Percentiles rank a stretch among this genome's conserved stretches.
phyloP scores from a whole-genome alignment of 768 basidiomycete genomes.

The Kwoniella europaea region DNA sequence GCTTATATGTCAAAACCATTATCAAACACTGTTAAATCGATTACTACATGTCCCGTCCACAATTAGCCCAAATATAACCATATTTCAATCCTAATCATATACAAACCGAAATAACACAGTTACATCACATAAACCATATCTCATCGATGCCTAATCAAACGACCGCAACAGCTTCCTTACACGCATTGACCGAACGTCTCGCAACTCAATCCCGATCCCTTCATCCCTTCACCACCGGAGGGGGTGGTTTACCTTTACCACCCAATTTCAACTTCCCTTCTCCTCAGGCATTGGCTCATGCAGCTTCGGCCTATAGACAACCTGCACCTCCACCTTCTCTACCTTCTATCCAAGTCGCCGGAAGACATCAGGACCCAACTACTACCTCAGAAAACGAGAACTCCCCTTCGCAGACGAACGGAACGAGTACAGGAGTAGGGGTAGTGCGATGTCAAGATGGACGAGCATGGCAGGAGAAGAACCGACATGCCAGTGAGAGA shows the following conservation, averaged over 20 bases:
- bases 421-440: slow-evolving; percentile 34
- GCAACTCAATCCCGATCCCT: slow-evolving; percentile 45
- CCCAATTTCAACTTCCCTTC: slow-evolving; percentile 37
- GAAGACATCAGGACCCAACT: slow-evolving; percentile 47
- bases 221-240: slow-evolving; percentile 30
- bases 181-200: slow-evolving; percentile 50
- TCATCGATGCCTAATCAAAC: slow-evolving; percentile 31
- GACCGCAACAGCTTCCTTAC: slow-evolving; percentile 43
- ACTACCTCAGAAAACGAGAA: slow-evolving; percentile 8
- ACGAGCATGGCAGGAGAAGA: slow-evolving; percentile 40
- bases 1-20: slow-evolving; percentile 1
- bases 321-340: slow-evolving; percentile 52
- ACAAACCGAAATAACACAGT: neutral
- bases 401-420: neutral
- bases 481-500: slow-evolving; percentile 41
- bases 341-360: slow-evolving; percentile 42
- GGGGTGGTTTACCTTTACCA: slow-evolving; percentile 5
- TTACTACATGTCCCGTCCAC: neutral
- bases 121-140: neutral
- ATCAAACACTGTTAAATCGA: neutral
- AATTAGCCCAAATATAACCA: neutral
- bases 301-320: slow-evolving; percentile 44
- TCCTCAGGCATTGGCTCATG: slow-evolving; percentile 39
- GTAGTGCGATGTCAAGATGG: slow-evolving; percentile 51
- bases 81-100: neutral